These are phyloP conservation scores for Lachnellula hyalina DNA, from an alignment of 2,329 filamentous ascomycete genomes.

Conservation along the genomic window DNA sequence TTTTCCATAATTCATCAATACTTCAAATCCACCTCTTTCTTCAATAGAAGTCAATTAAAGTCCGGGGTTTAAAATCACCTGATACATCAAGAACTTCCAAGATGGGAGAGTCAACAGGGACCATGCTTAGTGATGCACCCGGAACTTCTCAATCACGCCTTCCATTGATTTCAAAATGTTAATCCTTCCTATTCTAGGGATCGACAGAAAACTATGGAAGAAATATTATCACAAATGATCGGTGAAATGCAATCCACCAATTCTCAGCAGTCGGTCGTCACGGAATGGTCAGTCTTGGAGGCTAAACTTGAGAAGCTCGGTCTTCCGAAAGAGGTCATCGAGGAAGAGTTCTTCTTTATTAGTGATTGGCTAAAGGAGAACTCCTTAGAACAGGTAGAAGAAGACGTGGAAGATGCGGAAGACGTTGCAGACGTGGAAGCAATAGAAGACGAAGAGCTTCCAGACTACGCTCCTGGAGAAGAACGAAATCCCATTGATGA, in stretches of 20 bases:
- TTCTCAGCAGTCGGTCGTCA: slow-evolving; percentile 5
- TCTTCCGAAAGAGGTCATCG: slow-evolving; percentile 9
- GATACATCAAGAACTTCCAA: too few species aligned
- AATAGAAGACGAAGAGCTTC: slow-evolving; percentile 5
- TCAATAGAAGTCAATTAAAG: too few species aligned
- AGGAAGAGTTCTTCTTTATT: slow-evolving; percentile 20
- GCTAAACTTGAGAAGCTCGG: slow-evolving; percentile 10
- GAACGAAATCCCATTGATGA: slow-evolving; percentile 3
- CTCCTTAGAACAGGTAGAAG: neutral
- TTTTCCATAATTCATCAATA: too few species aligned
- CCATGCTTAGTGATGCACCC: too few species aligned
- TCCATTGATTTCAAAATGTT: neutral
- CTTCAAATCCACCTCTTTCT: too few species aligned
- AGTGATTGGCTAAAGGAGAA: slow-evolving; percentile 13
- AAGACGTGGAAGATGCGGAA: neutral
- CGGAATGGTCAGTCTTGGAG: slow-evolving; percentile 13
- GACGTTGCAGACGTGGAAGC: neutral
- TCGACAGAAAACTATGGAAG: slow-evolving; percentile 7
- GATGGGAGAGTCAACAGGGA: neutral
- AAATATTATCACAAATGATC: slow-evolving; percentile 7
- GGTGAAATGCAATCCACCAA: slow-evolving; percentile 5
- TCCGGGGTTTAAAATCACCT: too few species aligned
- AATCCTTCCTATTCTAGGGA: neutral
- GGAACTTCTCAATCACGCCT: neutral
- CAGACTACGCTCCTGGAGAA: slow-evolving; percentile 12